Conservation (phyloP, 805 yeast genomes). For the Teunomyces stri region DNA sequence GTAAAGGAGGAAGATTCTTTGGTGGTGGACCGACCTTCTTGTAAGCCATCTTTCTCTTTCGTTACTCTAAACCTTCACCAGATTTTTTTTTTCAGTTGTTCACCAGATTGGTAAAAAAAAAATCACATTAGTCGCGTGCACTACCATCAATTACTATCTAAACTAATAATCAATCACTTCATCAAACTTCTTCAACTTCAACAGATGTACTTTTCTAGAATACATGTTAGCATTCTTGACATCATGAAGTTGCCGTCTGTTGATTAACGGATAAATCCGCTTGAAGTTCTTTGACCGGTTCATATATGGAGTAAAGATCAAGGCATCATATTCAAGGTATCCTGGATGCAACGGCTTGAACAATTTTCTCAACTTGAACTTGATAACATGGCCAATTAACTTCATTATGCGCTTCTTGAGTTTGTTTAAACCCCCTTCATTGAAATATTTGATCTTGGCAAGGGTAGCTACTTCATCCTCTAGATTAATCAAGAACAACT, state of each 20-base stretch:
- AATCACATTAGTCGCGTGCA: conserved; percentile 6
- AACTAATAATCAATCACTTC: conserved; percentile 6
- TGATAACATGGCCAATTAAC: conserved; percentile 28
- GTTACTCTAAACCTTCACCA: not conserved
- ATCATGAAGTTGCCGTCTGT: conserved; percentile 1
- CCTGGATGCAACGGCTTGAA: conserved; percentile 13
- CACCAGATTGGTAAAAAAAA: not conserved
- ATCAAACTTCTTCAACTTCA: conserved; percentile 10
- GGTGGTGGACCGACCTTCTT: conserved; percentile 42
- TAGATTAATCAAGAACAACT: conserved; percentile 35
- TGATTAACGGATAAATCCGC: conserved; percentile 31
- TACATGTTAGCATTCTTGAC: conserved; percentile 1
- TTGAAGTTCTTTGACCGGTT: conserved; percentile 21
- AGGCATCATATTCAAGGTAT: conserved; percentile 20
- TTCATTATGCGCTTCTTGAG: conserved; percentile 27
- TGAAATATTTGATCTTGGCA: conserved; percentile 33
- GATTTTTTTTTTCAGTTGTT: not conserved
- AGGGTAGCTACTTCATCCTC: conserved; percentile 38
- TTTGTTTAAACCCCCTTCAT: conserved; percentile 23
- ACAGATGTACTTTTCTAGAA: not conserved
- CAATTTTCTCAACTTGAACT: conserved; percentile 24
- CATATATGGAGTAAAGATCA: conserved; percentile 23
- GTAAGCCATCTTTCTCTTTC: conserved; percentile 34
- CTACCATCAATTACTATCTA: conserved; percentile 3
- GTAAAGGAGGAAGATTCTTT: conserved; percentile 63